Evolutionary conservation across 805 yeast genomes (phyloP).

Genomic region (Candida wancherniae): DNA sequence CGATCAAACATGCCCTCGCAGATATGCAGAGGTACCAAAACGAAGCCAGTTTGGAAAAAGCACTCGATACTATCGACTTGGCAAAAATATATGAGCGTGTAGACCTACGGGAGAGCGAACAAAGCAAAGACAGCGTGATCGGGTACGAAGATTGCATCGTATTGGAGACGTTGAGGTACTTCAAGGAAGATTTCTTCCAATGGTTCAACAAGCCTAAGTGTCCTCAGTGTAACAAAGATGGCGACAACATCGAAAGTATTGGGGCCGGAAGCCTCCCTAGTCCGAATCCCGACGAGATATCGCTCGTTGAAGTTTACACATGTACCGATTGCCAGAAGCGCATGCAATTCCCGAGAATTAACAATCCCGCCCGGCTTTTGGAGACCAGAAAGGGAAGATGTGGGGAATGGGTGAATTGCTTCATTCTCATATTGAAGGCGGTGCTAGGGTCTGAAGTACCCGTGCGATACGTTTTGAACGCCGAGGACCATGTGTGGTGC

Average conservation of each 20-base stretch:
- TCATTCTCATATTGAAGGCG: constrained; percentile 63
- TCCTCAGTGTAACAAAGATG: constrained; percentile 40
- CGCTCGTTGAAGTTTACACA: constrained; percentile 56
- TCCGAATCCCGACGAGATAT: constrained; percentile 41
- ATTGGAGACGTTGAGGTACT: constrained; percentile 35
- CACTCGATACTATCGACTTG: constrained; percentile 60
- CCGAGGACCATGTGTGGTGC: constrained; percentile 96
- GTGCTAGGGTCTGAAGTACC: constrained; percentile 40
- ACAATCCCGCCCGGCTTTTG: constrained; percentile 58
- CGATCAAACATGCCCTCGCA: constrained; percentile 3
- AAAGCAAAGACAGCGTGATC: constrained; percentile 3
- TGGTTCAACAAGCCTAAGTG: constrained; percentile 81
- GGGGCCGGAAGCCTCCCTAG: constrained; percentile 39
- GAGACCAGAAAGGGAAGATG: constrained; percentile 72
- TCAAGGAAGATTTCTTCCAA: constrained; percentile 69
- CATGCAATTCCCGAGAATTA: constrained; percentile 72
- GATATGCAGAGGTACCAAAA: constrained; percentile 10
- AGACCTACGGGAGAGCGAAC: constrained; percentile 38
- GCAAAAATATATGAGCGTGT: constrained; percentile 56
- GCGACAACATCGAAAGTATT: constrained; percentile 32
- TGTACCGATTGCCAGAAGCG: constrained; percentile 48
- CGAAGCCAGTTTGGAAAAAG: constrained; percentile 37
- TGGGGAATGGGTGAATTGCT: constrained; percentile 94
- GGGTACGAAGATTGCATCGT: constrained; percentile 36
- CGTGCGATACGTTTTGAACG: constrained; percentile 73